Evolutionary conservation across 768 basidiomycete species (phyloP).

Genomic region (Russula virescens): DNA sequence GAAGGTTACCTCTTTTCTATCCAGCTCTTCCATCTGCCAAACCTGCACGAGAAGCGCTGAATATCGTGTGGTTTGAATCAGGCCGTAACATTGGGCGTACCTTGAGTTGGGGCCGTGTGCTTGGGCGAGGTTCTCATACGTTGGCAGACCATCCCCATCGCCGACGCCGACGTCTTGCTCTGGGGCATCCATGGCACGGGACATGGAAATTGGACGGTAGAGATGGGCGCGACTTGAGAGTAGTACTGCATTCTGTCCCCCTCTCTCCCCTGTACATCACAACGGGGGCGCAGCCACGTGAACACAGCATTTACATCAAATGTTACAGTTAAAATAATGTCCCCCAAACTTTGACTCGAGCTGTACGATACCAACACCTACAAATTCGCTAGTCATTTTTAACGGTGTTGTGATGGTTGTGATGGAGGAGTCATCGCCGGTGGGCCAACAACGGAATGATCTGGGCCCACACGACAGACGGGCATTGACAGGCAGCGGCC

Average conservation of each 20-base stretch:
- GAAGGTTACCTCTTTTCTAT: constrained; percentile 71
- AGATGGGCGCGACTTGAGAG: background rate
- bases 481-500: too few species aligned
- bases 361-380: too few species aligned
- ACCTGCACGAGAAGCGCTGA: constrained; percentile 40
- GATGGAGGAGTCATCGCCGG: too few species aligned
- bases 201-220: constrained; percentile 7
- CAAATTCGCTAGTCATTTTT: too few species aligned
- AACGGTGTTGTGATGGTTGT: too few species aligned
- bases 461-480: too few species aligned
- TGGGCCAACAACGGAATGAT: too few species aligned
- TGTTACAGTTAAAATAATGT: too few species aligned
- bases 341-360: too few species aligned
- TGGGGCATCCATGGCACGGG: constrained; percentile 26
- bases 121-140: constrained; percentile 72
- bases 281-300: too few species aligned
- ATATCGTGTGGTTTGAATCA: background rate
- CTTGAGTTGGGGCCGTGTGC: constrained; percentile 81
- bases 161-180: constrained; percentile 41
- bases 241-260: too few species aligned
- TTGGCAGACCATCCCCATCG: constrained; percentile 64
- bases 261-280: background rate
- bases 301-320: too few species aligned
- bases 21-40: constrained; percentile 83
- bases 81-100: constrained; percentile 32